Evolutionary conservation across 2,329 filamentous ascomycete species (phyloP).

Genomic region (Colletotrichum sp.): DNA sequence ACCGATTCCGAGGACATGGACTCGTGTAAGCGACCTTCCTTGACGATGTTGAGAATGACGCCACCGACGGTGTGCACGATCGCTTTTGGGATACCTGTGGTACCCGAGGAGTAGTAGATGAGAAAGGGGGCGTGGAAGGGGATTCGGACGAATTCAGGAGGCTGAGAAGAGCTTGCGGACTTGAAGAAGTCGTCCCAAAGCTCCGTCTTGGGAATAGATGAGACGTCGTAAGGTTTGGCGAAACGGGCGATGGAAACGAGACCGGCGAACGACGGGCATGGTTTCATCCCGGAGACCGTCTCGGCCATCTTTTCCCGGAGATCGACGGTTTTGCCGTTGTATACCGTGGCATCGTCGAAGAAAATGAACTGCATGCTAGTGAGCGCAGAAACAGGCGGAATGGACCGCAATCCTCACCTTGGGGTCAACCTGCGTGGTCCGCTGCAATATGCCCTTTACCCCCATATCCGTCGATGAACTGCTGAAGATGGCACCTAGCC

Average conservation of each 20-base stretch:
- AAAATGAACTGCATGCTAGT: constrained; percentile 63
- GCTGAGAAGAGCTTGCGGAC: constrained; percentile 27
- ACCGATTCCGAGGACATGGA: constrained; percentile 43
- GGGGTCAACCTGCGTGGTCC: constrained; percentile 76
- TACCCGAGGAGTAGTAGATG: constrained; percentile 81
- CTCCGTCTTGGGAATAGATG: constrained; percentile 51
- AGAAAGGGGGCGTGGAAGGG: constrained; percentile 78
- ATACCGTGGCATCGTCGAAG: constrained; percentile 79
- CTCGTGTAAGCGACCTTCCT: constrained; percentile 65
- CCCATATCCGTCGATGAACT: constrained; percentile 86
- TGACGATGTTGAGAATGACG: constrained; percentile 54
- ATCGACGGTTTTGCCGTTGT: constrained; percentile 79
- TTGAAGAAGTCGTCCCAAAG: constrained; percentile 50
- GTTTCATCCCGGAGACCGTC: constrained; percentile 66
- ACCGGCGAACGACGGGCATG: constrained; percentile 63
- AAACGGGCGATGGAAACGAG: constrained; percentile 73
- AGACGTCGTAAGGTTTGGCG: constrained; percentile 62
- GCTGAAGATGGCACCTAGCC: constrained; percentile 77
- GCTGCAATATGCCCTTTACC: constrained; percentile 75
- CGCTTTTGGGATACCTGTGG: constrained; percentile 83
- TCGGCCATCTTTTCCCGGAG: constrained; percentile 74
- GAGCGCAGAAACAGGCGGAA: not conserved
- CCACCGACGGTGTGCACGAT: constrained; percentile 81
- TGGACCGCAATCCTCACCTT: constrained; percentile 44
- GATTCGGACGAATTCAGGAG: constrained; percentile 63